Percentiles rank a stretch among this genome's conserved stretches.
Evolutionary conservation across 768 basidiomycete species (phyloP).

Genomic region (Boletus edulis): DNA sequence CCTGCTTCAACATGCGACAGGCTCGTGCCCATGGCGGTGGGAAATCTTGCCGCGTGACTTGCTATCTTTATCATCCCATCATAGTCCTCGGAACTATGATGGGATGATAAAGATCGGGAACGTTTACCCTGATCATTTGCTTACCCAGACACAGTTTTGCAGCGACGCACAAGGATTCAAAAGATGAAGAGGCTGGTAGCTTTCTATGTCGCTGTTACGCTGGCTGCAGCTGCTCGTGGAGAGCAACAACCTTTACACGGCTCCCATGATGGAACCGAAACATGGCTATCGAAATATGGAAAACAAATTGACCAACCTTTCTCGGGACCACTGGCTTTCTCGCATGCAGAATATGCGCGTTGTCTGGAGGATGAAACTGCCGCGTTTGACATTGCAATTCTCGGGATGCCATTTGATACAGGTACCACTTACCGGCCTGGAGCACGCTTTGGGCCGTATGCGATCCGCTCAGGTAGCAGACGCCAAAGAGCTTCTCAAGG

Average conservation of each 20-base stretch:
- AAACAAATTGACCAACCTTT: conserved; percentile 68
- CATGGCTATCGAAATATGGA: conserved; percentile 77
- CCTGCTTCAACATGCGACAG: not conserved
- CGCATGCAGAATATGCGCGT: conserved; percentile 65
- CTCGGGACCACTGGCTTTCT: conserved; percentile 80
- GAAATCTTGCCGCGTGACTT: too few relatives aligned
- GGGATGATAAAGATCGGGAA: not conserved
- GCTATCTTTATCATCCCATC: too few relatives aligned
- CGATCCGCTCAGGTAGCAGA: conserved; percentile 77
- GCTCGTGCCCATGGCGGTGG: too few relatives aligned
- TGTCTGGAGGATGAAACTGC: conserved; percentile 23
- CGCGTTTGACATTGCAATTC: conserved; percentile 58
- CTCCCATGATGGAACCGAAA: conserved; percentile 24
- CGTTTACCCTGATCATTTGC: too few relatives aligned
- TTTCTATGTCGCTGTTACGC: not conserved
- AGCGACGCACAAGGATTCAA: too few relatives aligned
- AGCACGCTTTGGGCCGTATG: conserved; percentile 85
- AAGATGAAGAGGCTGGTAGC: conserved; percentile 10
- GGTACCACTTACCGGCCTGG: conserved; percentile 55
- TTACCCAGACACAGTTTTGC: too few relatives aligned
- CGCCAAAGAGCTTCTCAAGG: conserved; percentile 58
- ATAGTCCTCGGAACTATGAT: not conserved
- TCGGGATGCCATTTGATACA: conserved; percentile 83
- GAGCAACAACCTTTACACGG: conserved; percentile 15
- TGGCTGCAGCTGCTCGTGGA: conserved; percentile 1